A percentile compares a stretch with the other conserved stretches of the same genome.
Evolutionary conservation across 2,329 filamentous ascomycete genomes (phyloP).

Genomic region (Talaromyces sp.): DNA sequence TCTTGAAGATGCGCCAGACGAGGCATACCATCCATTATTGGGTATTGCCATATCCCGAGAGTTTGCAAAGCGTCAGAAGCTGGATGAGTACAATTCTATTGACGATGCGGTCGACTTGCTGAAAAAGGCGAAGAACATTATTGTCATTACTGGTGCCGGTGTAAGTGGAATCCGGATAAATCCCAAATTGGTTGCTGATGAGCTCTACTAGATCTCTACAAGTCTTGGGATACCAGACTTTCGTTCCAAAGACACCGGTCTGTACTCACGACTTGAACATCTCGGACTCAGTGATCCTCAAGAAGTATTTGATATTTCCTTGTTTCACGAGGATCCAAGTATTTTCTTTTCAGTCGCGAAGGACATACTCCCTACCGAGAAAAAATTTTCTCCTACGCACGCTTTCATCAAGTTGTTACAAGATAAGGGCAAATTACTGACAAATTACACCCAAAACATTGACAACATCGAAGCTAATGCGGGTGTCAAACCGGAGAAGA

Average conservation of each 20-base stretch:
- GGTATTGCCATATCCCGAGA: conserved; percentile 76
- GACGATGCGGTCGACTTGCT: conserved; percentile 82
- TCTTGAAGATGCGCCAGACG: conserved; percentile 68
- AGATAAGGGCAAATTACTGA: conserved; percentile 81
- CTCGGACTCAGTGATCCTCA: conserved; percentile 80
- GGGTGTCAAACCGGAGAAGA: conserved; percentile 73
- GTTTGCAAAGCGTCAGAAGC: conserved; percentile 74
- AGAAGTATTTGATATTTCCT: conserved; percentile 87
- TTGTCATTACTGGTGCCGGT: conserved; percentile 91
- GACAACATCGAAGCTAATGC: conserved; percentile 90
- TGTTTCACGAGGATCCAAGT: conserved; percentile 80
- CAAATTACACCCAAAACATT: conserved; percentile 98
- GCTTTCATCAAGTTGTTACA: conserved; percentile 88
- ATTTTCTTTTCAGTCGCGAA: conserved; percentile 91
- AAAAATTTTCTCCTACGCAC: conserved; percentile 86
- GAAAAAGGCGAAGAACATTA: conserved; percentile 71
- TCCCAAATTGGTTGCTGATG: not conserved
- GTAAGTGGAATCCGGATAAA: conserved; percentile 31
- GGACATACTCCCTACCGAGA: conserved; percentile 78
- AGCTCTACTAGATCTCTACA: conserved; percentile 67
- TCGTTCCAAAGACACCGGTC: conserved; percentile 84
- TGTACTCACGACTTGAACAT: conserved; percentile 80
- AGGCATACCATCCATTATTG: conserved; percentile 70
- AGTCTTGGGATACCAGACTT: conserved; percentile 97
- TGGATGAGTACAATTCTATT: conserved; percentile 75